Conservation (phyloP, 228 moss, liverwort and hornwort genomes). For the Sphagnum fallax region DNA sequence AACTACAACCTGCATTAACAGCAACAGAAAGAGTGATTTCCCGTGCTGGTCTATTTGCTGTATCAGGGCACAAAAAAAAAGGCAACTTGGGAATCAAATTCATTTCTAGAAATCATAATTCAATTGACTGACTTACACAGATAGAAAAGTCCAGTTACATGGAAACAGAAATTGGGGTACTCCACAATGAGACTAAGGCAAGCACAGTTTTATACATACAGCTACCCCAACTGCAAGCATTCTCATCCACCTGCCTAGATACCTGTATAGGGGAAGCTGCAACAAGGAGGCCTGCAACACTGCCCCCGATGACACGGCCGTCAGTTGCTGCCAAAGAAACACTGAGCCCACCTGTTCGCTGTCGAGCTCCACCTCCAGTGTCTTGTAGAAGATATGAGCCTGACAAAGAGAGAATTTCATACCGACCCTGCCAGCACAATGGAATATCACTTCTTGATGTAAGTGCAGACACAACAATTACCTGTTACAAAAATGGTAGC, state of each 20-base stretch:
- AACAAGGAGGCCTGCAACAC: constrained; percentile 89
- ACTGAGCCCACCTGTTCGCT: constrained; percentile 89
- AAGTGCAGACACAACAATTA: no score
- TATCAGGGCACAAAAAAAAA: no score
- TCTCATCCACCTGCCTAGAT: not conserved
- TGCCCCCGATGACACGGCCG: constrained; percentile 92
- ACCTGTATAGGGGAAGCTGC: constrained; percentile 99
- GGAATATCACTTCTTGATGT: not conserved
- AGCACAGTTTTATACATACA: no score
- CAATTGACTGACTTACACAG: no score
- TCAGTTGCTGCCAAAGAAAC: constrained; percentile 88
- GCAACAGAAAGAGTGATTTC: not conserved
- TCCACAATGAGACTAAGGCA: no score
- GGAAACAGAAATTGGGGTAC: no score
- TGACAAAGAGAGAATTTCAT: constrained; percentile 89
- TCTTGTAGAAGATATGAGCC: constrained; percentile 85
- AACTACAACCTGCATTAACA: constrained; percentile 38
- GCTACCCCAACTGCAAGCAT: no score
- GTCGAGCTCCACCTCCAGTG: constrained; percentile 68
- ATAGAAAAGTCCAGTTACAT: no score
- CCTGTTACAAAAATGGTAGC: no score
- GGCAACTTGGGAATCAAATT: no score
- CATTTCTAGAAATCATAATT: no score
- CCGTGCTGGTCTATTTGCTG: not conserved
- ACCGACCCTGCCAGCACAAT: constrained; percentile 63